A percentile compares a stretch with the other conserved stretches of the same genome.
Evolutionary conservation across 1,139 yeast species (phyloP).

Genomic region (Williopsis jadinii): DNA sequence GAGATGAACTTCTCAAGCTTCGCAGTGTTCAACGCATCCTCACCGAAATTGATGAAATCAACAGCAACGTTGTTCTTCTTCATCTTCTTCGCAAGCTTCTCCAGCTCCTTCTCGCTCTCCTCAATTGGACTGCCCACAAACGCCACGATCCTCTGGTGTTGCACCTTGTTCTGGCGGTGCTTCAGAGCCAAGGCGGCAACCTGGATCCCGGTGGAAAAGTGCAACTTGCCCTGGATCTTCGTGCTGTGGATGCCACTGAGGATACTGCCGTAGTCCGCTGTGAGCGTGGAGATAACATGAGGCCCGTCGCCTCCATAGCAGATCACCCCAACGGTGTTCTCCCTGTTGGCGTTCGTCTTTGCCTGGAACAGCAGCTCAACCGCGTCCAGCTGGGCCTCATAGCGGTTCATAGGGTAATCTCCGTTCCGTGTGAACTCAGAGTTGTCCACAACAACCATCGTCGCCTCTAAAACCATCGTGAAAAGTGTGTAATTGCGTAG

Average conservation of each 20-base stretch:
- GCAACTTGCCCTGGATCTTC: conserved; percentile 60
- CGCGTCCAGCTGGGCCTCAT: conserved; percentile 91
- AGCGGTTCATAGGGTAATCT: conserved; percentile 83
- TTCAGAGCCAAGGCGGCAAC: conserved; percentile 96
- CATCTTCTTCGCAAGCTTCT: conserved; percentile 83
- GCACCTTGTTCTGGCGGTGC: conserved; percentile 92
- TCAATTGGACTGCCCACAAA: conserved; percentile 85
- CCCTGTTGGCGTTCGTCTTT: conserved; percentile 86
- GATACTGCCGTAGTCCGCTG: conserved; percentile 82
- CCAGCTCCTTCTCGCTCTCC: conserved; percentile 67
- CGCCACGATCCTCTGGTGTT: conserved; percentile 81
- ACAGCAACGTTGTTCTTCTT: conserved; percentile 90
- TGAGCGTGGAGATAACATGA: conserved; percentile 78
- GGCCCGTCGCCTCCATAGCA: conserved; percentile 86
- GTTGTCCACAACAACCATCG: conserved; percentile 92
- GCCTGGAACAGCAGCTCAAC: conserved; percentile 83
- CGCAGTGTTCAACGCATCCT: conserved; percentile 68
- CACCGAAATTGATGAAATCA: conserved; percentile 90
- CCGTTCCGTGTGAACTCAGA: conserved; percentile 96
- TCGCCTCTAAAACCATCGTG: conserved; percentile 88
- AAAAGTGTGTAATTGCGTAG: not conserved
- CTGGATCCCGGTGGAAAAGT: conserved; percentile 80
- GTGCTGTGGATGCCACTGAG: conserved; percentile 85
- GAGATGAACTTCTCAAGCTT: conserved; percentile 77
- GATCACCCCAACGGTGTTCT: conserved; percentile 85